Evolutionary conservation across 1,284 basidiomycete species (phyloP).

Genomic region (Papiliotrema laurentii): DNA sequence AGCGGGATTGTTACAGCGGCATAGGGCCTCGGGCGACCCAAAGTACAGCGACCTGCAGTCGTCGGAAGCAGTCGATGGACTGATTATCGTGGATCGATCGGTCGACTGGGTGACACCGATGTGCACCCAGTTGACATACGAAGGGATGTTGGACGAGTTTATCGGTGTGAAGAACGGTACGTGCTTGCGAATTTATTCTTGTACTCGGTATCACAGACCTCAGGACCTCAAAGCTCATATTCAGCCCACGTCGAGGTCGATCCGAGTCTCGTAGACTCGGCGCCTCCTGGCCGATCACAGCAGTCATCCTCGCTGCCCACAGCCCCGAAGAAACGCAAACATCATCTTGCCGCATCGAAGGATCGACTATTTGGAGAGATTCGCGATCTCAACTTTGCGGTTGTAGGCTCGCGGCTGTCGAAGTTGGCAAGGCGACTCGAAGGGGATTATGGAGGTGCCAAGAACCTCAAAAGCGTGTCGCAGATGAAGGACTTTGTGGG

Average conservation of each 20-base stretch:
- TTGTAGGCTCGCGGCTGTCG: conserved; percentile 81
- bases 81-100: conserved; percentile 84
- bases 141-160: conserved; percentile 93
- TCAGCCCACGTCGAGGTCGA: conserved; percentile 88
- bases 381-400: conserved; percentile 87
- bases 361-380: conserved; percentile 83
- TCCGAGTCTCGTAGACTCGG: conserved; percentile 62
- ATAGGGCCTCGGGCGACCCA: conserved; percentile 45
- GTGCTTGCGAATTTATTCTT: too few relatives aligned
- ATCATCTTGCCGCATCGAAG: conserved; percentile 67
- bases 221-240: too few relatives aligned
- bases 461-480: conserved; percentile 69
- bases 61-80: conserved; percentile 64
- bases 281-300: conserved; percentile 48
- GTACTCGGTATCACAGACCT: too few relatives aligned
- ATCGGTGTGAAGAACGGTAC: conserved; percentile 83
- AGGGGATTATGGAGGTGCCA: conserved; percentile 64
- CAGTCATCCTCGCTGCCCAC: conserved; percentile 51
- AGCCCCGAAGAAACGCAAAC: conserved; percentile 68
- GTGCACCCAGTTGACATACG: conserved; percentile 93
- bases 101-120: conserved; percentile 96
- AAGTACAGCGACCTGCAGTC: conserved; percentile 38
- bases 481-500: conserved; percentile 95
- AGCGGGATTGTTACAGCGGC: conserved; percentile 64
- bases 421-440: conserved; percentile 78